Base-by-base conservation (phyloP, 2,329 filamentous ascomycete genomes). In the Ascomycota sp. region DNA sequence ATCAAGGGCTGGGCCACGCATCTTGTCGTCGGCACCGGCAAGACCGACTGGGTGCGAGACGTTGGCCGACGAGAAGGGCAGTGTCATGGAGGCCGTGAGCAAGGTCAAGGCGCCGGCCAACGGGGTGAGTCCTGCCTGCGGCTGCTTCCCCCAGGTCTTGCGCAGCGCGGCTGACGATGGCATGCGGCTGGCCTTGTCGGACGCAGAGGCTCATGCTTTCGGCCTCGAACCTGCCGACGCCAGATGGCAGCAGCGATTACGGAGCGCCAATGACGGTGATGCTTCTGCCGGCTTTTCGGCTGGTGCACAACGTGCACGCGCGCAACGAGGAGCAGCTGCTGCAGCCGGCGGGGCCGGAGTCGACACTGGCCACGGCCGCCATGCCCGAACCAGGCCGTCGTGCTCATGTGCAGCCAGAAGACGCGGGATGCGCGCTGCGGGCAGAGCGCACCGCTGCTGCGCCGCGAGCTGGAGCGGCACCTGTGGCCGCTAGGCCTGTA, bases 381-480 rank as follows among this genome's bases (percentile, higher is more conserved):
- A 4, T 85, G 74, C 40, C 82, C 83, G 4, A 86, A 95, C 59
- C 65, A 69, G 36, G 83, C 76, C 38, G 65, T 95, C 19, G 82
- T 98, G 45, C 69, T 98, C 30, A 74, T 98, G 46, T 98, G 89
- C 61, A 92, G 80, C 27, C 89, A 95, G 48, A 73, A 71, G 44
- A 94, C 82, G n/a, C 77, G 89, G 36, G 89, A 95, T 51, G 85
- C 81, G 0, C 78, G 89, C 42, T 95, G 89, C 49, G 89, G 86
- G 1, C 85, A 94, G 57, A 89, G 78, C 22, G 89, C 89, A 2
- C 89, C 89, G 3, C 62, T 98, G 3, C 60, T 95, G n/a, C 69
- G 74, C 27, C 75, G 75, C 43, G 89, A 95, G 54, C 69, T 98
- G 32, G 82, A 93, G 57, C 69, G 86, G 1, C 82, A 94, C 48